Conservation (phyloP, 139 green algal species). For the Eudorina sp. region DNA sequence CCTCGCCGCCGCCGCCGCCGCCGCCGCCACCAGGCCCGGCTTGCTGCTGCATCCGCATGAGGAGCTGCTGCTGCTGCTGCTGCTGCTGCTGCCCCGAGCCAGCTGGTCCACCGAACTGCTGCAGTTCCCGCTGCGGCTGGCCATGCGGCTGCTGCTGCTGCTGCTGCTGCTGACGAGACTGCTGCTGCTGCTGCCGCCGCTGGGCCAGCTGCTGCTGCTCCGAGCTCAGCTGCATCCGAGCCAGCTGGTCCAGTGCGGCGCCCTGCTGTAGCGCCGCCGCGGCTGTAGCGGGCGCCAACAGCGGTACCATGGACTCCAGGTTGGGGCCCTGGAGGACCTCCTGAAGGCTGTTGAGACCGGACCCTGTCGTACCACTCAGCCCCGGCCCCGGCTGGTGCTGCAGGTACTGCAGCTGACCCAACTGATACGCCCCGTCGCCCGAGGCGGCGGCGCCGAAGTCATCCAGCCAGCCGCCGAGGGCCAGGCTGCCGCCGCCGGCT, state of each 20-base stretch:
- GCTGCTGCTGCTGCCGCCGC: not conserved
- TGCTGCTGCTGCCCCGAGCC: not conserved
- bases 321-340: slow-evolving; percentile 44
- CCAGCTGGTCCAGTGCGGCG: slow-evolving; percentile 6
- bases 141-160: not conserved
- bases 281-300: slow-evolving; percentile 4
- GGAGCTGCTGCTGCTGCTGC: not conserved
- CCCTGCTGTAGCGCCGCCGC: slow-evolving; percentile 15
- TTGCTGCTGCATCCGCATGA: not conserved
- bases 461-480: not conserved
- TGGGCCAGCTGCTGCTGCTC: not conserved
- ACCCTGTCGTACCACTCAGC: slow-evolving; percentile 40
- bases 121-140: not conserved
- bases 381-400: slow-evolving; percentile 19
- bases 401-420: slow-evolving; percentile 50
- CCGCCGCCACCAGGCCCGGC: not conserved
- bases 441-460: slow-evolving; percentile 10
- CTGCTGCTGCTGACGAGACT: not conserved
- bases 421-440: slow-evolving; percentile 35
- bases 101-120: no score
- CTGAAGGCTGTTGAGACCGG: slow-evolving; percentile 29
- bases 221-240: not conserved
- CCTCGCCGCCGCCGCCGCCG: not conserved
- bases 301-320: slow-evolving; percentile 29
- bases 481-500: not conserved